phyloP scores from a whole-genome alignment of 2,329 filamentous ascomycete species.

The Corinectria fuckeliana region DNA sequence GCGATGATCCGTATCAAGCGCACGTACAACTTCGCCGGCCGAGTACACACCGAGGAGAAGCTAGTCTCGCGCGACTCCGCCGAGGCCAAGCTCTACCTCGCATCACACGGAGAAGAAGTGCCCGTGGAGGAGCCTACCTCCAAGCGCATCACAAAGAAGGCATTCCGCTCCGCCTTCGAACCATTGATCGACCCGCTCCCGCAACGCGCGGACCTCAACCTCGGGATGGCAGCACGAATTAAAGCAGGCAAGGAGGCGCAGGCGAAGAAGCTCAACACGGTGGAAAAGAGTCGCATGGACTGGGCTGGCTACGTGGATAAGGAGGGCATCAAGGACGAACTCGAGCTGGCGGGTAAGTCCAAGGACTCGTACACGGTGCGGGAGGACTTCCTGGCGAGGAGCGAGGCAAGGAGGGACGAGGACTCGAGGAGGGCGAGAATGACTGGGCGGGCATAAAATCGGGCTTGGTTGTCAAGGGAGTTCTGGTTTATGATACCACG shows the following conservation, averaged over 20 bases:
- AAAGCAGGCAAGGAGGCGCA: constrained; percentile 56
- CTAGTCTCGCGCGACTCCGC: constrained; percentile 69
- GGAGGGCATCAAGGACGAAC: constrained; percentile 73
- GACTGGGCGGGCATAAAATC: constrained; percentile 43
- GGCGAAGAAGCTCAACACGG: constrained; percentile 71
- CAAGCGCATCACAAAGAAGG: constrained; percentile 58
- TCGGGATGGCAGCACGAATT: constrained; percentile 58
- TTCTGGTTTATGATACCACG: constrained; percentile 39
- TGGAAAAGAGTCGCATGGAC: constrained; percentile 76
- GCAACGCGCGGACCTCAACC: constrained; percentile 62
- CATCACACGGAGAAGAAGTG: constrained; percentile 49
- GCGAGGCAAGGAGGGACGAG: constrained; percentile 67
- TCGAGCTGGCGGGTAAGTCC: constrained; percentile 68
- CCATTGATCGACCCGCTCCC: constrained; percentile 54
- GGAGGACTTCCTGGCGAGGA: constrained; percentile 70
- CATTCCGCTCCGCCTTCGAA: constrained; percentile 69
- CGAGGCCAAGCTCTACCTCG: constrained; percentile 69
- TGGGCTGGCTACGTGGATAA: constrained; percentile 76
- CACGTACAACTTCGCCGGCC: constrained; percentile 77
- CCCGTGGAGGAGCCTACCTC: constrained; percentile 42
- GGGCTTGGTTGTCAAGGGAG: constrained; percentile 5
- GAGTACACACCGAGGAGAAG: constrained; percentile 75
- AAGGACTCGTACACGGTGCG: constrained; percentile 68
- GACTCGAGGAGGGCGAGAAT: constrained; percentile 63
- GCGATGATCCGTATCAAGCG: constrained; percentile 69